phyloP scores from a whole-genome alignment of 129 eudicot genomes.

The Arctium minus region DNA sequence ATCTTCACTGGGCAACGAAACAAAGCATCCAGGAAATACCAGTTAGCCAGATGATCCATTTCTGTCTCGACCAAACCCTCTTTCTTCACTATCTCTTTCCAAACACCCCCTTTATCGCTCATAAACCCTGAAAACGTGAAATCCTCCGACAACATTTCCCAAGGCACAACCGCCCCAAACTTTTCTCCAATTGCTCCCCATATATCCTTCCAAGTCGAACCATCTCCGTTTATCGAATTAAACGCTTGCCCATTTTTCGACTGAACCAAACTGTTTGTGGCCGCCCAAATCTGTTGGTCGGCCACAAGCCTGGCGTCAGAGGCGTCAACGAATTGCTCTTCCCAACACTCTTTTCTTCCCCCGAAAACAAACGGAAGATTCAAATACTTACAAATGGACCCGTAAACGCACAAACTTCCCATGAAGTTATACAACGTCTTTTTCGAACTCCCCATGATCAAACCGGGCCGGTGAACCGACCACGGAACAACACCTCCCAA shows the following conservation, averaged over 20 bases:
- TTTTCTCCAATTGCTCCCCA: slow-evolving; percentile 65
- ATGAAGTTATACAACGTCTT: slow-evolving; percentile 70
- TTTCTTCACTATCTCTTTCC: slow-evolving; percentile 66
- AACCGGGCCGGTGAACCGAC: slow-evolving; percentile 89
- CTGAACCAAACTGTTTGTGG: slow-evolving; percentile 35
- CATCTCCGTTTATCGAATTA: slow-evolving; percentile 63
- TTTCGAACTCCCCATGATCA: slow-evolving; percentile 65
- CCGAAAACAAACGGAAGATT: slow-evolving; percentile 84
- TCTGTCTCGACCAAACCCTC: slow-evolving; percentile 56
- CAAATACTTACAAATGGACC: slow-evolving; percentile 58
- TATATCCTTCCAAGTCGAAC: slow-evolving; percentile 74
- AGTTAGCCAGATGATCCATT: slow-evolving; percentile 79
- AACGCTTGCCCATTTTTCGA: slow-evolving; percentile 57
- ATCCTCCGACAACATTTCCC: slow-evolving; percentile 39
- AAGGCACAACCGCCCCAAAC: slow-evolving; percentile 44
- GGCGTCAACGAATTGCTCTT: slow-evolving; percentile 57
- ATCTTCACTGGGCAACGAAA: slow-evolving; percentile 72
- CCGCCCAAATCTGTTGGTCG: slow-evolving; percentile 82
- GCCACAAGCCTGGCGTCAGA: slow-evolving; percentile 94
- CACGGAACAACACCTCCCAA: slow-evolving; percentile 47
- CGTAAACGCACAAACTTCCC: slow-evolving; percentile 79
- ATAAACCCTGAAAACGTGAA: slow-evolving; percentile 41
- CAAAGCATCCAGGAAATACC: slow-evolving; percentile 65
- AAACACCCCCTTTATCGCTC: slow-evolving; percentile 57
- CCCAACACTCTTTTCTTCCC: slow-evolving; percentile 76